These are phyloP conservation scores for Ettlia oleoabundans DNA, from an alignment of 139 green algal genomes.

Conservation along the genomic window DNA sequence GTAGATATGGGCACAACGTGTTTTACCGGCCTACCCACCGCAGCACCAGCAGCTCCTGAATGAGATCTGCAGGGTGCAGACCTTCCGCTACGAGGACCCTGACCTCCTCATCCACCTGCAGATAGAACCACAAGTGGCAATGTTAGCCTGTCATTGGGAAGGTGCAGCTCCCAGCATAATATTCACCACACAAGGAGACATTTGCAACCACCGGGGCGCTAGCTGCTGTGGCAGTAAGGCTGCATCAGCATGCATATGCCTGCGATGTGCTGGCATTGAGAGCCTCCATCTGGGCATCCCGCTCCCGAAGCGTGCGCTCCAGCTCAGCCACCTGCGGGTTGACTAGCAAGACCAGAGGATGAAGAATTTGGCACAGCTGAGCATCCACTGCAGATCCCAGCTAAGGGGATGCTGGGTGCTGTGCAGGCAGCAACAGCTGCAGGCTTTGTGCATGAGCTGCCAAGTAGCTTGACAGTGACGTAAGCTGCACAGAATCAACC, in stretches of 20 bases:
- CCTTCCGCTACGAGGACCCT: constrained; percentile 33
- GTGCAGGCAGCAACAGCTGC: too few relatives aligned
- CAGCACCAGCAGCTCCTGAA: constrained; percentile 40
- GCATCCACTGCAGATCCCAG: too few relatives aligned
- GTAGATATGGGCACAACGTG: too few relatives aligned
- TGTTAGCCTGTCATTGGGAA: background rate
- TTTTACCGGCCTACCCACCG: background rate
- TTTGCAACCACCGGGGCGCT: background rate
- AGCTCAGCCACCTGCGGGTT: constrained; percentile 48
- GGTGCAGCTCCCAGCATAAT: too few relatives aligned
- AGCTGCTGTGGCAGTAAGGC: background rate
- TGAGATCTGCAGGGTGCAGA: constrained; percentile 21
- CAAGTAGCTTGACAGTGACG: too few relatives aligned
- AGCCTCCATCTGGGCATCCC: constrained; percentile 48
- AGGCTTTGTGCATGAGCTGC: too few relatives aligned
- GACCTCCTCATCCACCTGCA: constrained; percentile 33
- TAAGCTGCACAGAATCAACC: too few relatives aligned
- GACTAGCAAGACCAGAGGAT: too few relatives aligned
- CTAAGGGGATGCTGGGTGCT: too few relatives aligned
- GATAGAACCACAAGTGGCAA: background rate
- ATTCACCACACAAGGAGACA: background rate
- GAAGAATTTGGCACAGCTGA: too few relatives aligned
- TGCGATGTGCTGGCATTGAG: background rate
- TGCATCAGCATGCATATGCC: background rate
- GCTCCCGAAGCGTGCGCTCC: constrained; percentile 49